Base-by-base conservation (phyloP, 257 asterid species). In the Primulina tabacum region DNA sequence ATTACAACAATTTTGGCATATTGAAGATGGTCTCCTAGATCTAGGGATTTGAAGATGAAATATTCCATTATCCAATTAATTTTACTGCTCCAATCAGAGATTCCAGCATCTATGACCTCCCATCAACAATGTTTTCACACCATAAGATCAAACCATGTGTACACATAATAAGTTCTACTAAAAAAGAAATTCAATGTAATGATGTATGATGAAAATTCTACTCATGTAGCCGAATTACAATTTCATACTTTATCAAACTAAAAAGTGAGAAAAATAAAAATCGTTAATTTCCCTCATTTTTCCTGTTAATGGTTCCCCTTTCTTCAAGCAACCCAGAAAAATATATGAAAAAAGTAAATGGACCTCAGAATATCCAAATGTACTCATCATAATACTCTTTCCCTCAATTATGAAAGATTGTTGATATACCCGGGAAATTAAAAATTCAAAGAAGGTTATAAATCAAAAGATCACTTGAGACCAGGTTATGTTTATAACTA, bases 401-500 rank as follows among this genome's bases (percentile, higher is more conserved):
- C 29, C 50, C 56, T 14, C 52, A 61, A 65, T 21, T 68, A 61
- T 59, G 26, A 73, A 43, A n/a, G 6, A 43, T 43, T 43, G 53
- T 43, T 43, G 53, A 43, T 43, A 11, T 4, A 43, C 53, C 53
- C 53, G 1, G n/a, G 17, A 14, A 11, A 11, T 43, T 43, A 11
- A 43, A 43, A 43, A 11, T 43, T 43, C 53, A 1, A 43, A 43
- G 53, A 43, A 43, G 7, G 17, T 12, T 43, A 12, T 43, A 11
- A 43, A 43, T 10, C 4, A 40, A 35, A 35, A 35, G 11, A 40
- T 40, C 17, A 43, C 12, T 14, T 43, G 53, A 21, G 24, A 12
- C 17, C n/a, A 38, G 53, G n/a, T 43, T 43, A 11, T 43, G 12
- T 12, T 43, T 5, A 11, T 43, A 43, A 12, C 53, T 12, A 43